Evolutionary conservation across 305 asterid species (phyloP).

Genomic region (Solanum aculeatissimum): DNA sequence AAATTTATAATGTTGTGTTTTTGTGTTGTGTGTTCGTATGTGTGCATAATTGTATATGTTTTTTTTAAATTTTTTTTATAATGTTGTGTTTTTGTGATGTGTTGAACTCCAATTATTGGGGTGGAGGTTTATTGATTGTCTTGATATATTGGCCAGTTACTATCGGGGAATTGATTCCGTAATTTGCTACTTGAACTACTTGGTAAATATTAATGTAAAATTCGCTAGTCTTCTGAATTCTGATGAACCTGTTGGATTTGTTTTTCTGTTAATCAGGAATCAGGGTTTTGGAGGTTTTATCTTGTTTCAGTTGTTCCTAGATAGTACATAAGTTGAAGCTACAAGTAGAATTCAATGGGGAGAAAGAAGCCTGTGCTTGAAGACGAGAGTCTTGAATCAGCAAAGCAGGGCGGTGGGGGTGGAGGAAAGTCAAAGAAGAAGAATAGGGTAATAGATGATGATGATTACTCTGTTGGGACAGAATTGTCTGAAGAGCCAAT

Average conservation of each 20-base stretch:
- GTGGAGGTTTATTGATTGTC: not conserved
- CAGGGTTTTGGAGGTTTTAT: not conserved
- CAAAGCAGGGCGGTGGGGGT: slow-evolving; percentile 20
- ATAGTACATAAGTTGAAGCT: slow-evolving; percentile 17
- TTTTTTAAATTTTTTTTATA: not conserved
- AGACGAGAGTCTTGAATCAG: slow-evolving; percentile 37
- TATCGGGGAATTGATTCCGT: not conserved
- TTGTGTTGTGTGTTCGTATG: not conserved
- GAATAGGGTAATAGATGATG: slow-evolving; percentile 45
- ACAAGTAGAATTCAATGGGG: slow-evolving; percentile 41
- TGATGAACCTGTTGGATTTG: not conserved
- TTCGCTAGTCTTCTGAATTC: not conserved
- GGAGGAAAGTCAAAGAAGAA: slow-evolving; percentile 74
- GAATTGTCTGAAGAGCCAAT: slow-evolving; percentile 51
- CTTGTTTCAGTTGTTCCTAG: not conserved
- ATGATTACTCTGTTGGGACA: slow-evolving; percentile 56
- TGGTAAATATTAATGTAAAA: not conserved
- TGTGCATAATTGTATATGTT: not conserved
- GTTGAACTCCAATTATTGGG: not conserved
- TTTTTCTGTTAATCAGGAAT: not conserved
- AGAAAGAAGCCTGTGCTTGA: slow-evolving; percentile 62
- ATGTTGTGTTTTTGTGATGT: not conserved
- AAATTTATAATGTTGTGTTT: not conserved
- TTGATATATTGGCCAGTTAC: not conserved
- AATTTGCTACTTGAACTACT: not conserved